These are phyloP conservation scores for Triadica sebifera DNA, from an alignment of 345 rosid species.

Conservation along the genomic window DNA sequence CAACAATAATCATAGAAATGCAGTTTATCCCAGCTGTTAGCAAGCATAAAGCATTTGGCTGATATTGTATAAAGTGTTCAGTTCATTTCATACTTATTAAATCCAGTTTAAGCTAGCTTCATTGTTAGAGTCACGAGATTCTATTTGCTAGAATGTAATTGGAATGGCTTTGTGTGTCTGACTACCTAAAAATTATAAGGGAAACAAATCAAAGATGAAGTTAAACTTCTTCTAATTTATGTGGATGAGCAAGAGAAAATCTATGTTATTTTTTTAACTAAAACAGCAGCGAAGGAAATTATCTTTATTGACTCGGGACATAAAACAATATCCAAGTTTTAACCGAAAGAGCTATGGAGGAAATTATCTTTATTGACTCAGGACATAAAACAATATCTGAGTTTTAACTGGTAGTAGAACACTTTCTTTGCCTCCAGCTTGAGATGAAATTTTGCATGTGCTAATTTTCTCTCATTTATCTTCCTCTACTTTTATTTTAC, in stretches of 20 bases:
- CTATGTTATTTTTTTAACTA: background rate
- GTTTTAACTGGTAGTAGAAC: background rate
- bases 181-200: background rate
- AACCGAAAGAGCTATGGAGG: background rate
- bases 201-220: background rate
- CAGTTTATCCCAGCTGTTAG: background rate
- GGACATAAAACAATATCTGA: background rate
- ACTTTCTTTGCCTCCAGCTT: background rate
- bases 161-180: background rate
- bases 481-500: background rate
- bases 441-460: background rate
- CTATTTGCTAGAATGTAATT: background rate
- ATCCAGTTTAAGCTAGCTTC: constrained; percentile 1
- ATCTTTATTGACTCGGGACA: background rate
- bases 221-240: background rate
- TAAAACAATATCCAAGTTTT: background rate
- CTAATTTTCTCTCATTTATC: background rate
- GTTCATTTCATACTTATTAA: background rate
- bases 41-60: background rate
- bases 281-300: background rate
- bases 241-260: background rate
- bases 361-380: background rate
- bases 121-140: background rate
- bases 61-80: background rate
- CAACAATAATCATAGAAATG: background rate